Base-by-base conservation (phyloP, 139 green algal genomes). In the Cymbomonas tetramitiformis region DNA sequence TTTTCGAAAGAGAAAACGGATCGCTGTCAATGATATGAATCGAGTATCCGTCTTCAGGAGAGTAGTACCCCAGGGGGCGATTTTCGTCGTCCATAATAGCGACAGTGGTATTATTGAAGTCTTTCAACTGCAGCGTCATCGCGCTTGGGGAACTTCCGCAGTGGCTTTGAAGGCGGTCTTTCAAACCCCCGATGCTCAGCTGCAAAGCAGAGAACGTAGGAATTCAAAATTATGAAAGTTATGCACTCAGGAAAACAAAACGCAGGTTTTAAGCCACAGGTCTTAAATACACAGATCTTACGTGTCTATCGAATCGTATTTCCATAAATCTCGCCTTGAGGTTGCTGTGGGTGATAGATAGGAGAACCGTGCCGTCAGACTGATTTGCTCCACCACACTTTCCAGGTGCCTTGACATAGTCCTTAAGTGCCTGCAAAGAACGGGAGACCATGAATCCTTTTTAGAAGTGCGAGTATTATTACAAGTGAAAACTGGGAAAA, bases 31-130 rank as follows among this genome's bases (percentile, higher is more conserved):
- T 73, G 31, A 98, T 64, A 53, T 97, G 88, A 25, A 98, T 38
- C 6, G 43, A 26, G 23, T 65, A 66, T 18, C 83, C 84, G 56
- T 94, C 73, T n/a, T 74, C 28, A 3, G 92, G 87, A 2, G 79
- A 93, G 72, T 94, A 99, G 74, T 77, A 96, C 38, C 91, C 92
- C n/a, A 99, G 85, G 15, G 74, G 79, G n/a, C 61, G 60, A 21
- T 29, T 30, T 44, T 84, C 70, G 19, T 93, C 79, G 10, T 60
- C 40, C n/a, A 87, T 59, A 1, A 43, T 51, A 0, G 62, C 73
- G 3, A 92, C 18, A 3, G 76, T 32, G 3, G 46, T 56, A 18
- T 80, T 75, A 0, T 25, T n/a, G n/a, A 77, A 59, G 44, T 97
- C 82, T 55, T 83, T 75, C 40, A 99, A 73, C 33, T 84, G 64